Evolutionary conservation across 768 basidiomycete species (phyloP), one percentile per base, ranked within the genome.

Genomic region (Collybia nuda): DNA sequence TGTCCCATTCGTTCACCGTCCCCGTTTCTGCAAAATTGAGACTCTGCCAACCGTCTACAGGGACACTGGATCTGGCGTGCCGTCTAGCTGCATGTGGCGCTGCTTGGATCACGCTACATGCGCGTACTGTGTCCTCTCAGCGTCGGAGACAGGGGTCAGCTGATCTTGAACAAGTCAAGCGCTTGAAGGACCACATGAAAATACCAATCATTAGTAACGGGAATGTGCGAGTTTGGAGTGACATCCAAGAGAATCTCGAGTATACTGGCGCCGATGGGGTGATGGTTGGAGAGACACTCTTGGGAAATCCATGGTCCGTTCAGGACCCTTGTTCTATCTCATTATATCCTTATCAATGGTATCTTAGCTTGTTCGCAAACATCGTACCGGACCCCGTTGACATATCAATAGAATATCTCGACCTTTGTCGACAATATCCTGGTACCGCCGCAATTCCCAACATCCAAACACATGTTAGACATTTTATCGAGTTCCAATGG

Each of bases 261-360:
- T 70, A 69, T 40, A 88, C 88, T 2, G 71, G 76, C 14, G 86
- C 87, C 39, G 82, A 88, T 57, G 90, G 90, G 7, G 62, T 86
- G 48, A 92, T 92, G 90, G 86, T 90, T 1, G 90, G 86, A 7
- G 89, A 91, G 61, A 79, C 81, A n/a, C 66, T 91, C 28, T 71
- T 90, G 4, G 80, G 78, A 15, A 90, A 92, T 66, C 88, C 88
- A 26, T 84, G 80, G 89, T 90, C 23, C 21, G 60, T 54, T 40
- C 14, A 24, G 17, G 7, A 17, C 21, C 22, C 50, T 29, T 42
- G 38, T 43, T 14, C 18, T 19, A 17, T 12, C 21, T 19, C 44
- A 39, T 35, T 35, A 9, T 51, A 41, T 18, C 44, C 50, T 39
- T 18, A 39, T 38, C 44, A 45, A 22, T 22, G 32, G 32, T 22